Conservation (phyloP, 129 eudicot species). For the Mikania micrantha region DNA sequence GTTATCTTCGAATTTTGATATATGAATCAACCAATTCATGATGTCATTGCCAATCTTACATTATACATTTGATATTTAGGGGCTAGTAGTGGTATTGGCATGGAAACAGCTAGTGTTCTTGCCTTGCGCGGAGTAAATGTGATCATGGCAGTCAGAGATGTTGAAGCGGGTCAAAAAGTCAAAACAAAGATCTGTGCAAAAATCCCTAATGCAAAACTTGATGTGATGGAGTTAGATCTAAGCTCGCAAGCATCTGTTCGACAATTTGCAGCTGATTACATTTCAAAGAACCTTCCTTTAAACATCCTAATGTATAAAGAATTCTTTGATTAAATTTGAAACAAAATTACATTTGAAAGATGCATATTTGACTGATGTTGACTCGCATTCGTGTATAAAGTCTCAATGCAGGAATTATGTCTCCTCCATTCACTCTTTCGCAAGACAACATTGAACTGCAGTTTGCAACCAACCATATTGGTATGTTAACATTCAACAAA, state of each 20-base stretch:
- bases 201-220: conserved; percentile 64
- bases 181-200: conserved; percentile 50
- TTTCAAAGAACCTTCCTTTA: conserved; percentile 57
- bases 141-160: conserved; percentile 78
- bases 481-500: conserved; percentile 2
- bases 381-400: conserved; percentile 27
- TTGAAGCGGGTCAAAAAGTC: conserved; percentile 55
- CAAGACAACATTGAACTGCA: conserved; percentile 76
- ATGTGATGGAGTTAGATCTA: conserved; percentile 86
- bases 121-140: conserved; percentile 82
- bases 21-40: neutral
- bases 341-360: neutral
- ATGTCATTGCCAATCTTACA: neutral
- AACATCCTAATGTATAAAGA: conserved; percentile 66
- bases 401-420: conserved; percentile 87
- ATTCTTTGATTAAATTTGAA: neutral
- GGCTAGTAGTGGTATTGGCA: conserved; percentile 84
- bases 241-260: conserved; percentile 68
- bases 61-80: conserved; percentile 36
- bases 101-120: conserved; percentile 73
- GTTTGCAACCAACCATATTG: conserved; percentile 81
- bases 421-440: conserved; percentile 64
- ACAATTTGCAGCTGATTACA: conserved; percentile 59
- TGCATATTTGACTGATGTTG: neutral
- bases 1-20: neutral